phyloP scores from a whole-genome alignment of 2,329 filamentous ascomycete species.

The Lachnellula suecica region DNA sequence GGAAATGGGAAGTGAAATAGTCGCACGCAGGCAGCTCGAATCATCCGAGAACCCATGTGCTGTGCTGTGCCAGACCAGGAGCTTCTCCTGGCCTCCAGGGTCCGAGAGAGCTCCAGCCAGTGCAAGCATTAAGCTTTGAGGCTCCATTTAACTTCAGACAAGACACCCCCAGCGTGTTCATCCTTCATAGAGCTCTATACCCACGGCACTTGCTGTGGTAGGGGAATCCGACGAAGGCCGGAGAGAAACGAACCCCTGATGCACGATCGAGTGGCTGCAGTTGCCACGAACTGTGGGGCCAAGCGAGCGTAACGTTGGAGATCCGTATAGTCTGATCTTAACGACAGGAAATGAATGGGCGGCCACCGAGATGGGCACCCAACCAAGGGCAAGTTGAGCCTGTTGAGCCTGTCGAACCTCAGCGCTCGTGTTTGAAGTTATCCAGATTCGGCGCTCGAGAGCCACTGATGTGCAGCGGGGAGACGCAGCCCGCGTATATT shows the following conservation, averaged over 20 bases:
- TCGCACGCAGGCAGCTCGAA: background rate
- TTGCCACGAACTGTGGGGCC: background rate
- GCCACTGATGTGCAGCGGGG: background rate
- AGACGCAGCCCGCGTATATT: background rate
- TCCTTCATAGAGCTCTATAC: background rate
- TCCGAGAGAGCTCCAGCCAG: background rate
- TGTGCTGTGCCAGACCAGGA: background rate
- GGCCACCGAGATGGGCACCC: background rate
- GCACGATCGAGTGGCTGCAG: slow-evolving; percentile 6
- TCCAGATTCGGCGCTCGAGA: background rate
- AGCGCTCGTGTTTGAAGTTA: background rate
- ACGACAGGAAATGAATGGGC: slow-evolving; percentile 3
- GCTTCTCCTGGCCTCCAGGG: background rate
- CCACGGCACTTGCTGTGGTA: background rate
- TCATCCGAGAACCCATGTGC: background rate
- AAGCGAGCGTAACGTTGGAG: background rate
- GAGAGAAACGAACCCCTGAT: background rate
- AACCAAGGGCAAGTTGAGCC: too few species aligned
- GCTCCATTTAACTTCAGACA: background rate
- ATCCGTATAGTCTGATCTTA: slow-evolving; percentile 6
- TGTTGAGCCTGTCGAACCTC: too few species aligned
- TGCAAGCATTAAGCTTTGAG: slow-evolving; percentile 4
- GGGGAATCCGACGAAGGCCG: background rate
- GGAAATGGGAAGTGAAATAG: slow-evolving; percentile 10
- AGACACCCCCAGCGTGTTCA: background rate